Evolutionary conservation across 23 red algal genomes (phyloP).

Genomic region (Gracilaria caudata): DNA sequence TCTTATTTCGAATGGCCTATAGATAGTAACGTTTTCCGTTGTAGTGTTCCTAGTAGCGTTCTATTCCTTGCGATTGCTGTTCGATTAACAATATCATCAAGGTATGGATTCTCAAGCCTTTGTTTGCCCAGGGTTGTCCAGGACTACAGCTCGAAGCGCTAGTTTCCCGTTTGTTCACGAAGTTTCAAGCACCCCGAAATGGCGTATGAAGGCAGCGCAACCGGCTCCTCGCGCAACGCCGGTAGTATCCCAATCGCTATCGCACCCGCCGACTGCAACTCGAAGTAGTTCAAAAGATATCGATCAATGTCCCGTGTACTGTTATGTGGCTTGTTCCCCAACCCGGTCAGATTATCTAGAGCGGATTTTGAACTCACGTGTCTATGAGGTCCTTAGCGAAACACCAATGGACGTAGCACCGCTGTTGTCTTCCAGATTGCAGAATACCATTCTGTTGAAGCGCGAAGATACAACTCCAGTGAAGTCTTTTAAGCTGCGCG

Average conservation of each 20-base stretch:
- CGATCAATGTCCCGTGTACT: slow-evolving; percentile 66
- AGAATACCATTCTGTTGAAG: slow-evolving; percentile 76
- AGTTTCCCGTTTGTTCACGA: not conserved
- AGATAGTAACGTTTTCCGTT: not conserved
- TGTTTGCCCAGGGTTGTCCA: not conserved
- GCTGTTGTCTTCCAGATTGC: slow-evolving; percentile 70
- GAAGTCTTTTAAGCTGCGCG: slow-evolving; percentile 93
- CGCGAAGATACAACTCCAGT: slow-evolving; percentile 95
- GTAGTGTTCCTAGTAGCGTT: no score
- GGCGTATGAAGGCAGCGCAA: not conserved
- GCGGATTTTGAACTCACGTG: slow-evolving; percentile 80
- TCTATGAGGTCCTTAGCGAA: slow-evolving; percentile 90
- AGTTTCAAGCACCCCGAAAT: slow-evolving; percentile 1
- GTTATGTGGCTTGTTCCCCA: slow-evolving; percentile 83
- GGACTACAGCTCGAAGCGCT: not conserved
- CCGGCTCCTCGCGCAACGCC: slow-evolving; percentile 12
- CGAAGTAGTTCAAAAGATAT: not conserved
- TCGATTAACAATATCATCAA: no score
- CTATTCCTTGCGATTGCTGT: no score
- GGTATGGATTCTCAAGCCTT: not conserved
- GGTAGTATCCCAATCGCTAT: not conserved
- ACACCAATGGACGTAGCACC: slow-evolving; percentile 76
- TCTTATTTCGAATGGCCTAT: not conserved
- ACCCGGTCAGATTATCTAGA: slow-evolving; percentile 87
- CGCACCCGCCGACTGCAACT: not conserved